Percentiles rank a stretch among this genome's conserved stretches.
Evolutionary conservation across 768 basidiomycete genomes (phyloP).

Genomic region (Mycena metata): DNA sequence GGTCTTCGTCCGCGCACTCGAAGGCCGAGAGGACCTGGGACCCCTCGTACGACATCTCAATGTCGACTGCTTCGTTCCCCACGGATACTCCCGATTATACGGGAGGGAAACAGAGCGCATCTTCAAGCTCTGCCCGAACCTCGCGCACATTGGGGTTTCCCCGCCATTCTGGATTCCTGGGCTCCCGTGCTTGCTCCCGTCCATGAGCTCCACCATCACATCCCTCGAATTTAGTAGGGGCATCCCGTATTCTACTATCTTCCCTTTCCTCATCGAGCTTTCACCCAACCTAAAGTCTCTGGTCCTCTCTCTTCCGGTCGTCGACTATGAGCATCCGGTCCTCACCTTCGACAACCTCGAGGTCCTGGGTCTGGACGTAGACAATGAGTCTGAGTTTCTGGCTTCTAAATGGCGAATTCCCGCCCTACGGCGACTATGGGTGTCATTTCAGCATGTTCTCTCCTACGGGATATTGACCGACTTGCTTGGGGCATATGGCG

Average conservation of each 20-base stretch:
- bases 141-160: conserved; percentile 15
- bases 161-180: conserved; percentile 3
- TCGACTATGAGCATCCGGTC: too few species aligned
- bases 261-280: too few species aligned
- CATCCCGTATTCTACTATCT: background rate
- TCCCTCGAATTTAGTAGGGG: background rate
- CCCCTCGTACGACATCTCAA: background rate
- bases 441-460: too few species aligned
- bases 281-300: too few species aligned
- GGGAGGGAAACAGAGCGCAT: background rate
- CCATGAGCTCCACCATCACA: background rate
- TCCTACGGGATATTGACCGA: too few species aligned
- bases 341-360: too few species aligned
- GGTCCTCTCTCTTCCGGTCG: too few species aligned
- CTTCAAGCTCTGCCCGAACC: conserved; percentile 16
- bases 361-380: too few species aligned
- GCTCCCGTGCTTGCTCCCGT: background rate
- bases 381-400: too few species aligned
- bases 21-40: background rate
- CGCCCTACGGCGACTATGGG: too few species aligned
- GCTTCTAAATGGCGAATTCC: too few species aligned
- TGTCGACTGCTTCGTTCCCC: conserved; percentile 11
- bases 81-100: background rate
- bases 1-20: conserved; percentile 4
- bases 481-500: too few species aligned